phyloP scores from a whole-genome alignment of 2,329 filamentous ascomycete genomes.

The Ophiobolus disseminans region DNA sequence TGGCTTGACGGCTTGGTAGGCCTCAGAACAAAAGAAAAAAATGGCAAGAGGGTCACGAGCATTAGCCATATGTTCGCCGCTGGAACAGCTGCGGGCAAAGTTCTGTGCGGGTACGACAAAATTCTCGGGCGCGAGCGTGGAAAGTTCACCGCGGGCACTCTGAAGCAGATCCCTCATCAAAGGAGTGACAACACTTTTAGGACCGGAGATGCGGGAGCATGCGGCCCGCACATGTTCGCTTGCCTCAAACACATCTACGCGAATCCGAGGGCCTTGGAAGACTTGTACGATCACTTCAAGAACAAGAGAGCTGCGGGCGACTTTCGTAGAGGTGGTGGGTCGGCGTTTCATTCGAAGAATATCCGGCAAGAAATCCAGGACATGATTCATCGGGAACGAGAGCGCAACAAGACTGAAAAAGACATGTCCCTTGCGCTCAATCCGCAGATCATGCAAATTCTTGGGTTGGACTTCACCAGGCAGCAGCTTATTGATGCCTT shows the following conservation, averaged over 20 bases:
- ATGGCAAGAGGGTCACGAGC: background rate
- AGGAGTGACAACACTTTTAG: background rate
- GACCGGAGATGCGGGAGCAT: background rate
- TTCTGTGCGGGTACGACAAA: conserved; percentile 2
- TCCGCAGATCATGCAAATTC: background rate
- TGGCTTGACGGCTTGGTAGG: conserved; percentile 6
- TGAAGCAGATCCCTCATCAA: conserved; percentile 6
- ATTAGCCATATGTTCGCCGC: conserved; percentile 1
- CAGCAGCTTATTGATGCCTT: background rate
- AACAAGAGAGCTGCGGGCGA: background rate
- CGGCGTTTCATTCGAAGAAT: background rate
- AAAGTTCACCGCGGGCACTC: conserved; percentile 1
- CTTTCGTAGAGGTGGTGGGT: background rate
- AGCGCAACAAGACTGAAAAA: background rate
- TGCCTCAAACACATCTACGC: background rate
- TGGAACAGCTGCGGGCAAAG: conserved; percentile 7
- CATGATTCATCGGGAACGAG: background rate
- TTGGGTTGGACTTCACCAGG: background rate
- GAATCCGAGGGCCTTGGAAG: background rate
- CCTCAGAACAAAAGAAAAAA: too few relatives aligned
- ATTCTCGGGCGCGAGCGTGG: background rate
- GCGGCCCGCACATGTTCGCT: conserved; percentile 1
- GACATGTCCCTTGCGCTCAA: background rate
- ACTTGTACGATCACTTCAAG: background rate
- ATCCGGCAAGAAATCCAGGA: background rate